Evolutionary conservation across 306 rosid genomes (phyloP), one percentile per base, ranked within the genome.

Genomic region (Purshia tridentata): DNA sequence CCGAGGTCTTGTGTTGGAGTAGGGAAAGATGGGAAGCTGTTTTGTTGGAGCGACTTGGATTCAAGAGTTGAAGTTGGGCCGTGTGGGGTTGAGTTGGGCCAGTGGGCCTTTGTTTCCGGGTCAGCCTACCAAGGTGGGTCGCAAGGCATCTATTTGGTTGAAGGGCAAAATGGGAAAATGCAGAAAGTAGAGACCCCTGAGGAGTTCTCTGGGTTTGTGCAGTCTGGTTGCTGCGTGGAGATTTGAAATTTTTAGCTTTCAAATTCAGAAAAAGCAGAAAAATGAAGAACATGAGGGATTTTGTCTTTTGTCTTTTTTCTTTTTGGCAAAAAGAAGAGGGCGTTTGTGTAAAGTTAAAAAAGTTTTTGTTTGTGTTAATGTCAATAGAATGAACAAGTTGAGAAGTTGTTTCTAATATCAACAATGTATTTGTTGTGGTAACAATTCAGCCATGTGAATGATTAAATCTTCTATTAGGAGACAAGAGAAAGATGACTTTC

Each of bases 181-280:
- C 37, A 3, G 19, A 74, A 44, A 49, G 76, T 81, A 9, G 70
- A 77, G 37, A 69, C 75, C 7, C 79, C 81, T 0, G 70, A 47
- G 0, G 83, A 75, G 57, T 86, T 81, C 13, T 11, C 13, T 4
- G 88, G 88, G 41, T 70, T 79, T 6, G 90, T 81, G 29, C 90
- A 86, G 57, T 84, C 90, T 4, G 85, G 84, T 6, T 86, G 88
- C 68, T 74, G 67, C 41, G 81, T 84, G 0, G 84, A 81, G 76
- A 72, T 86, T 67, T 86, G 59, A 62, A 8, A 3, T 6, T 23
- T 56, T 16, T 11, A 6, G 5, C 44, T 57, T 47, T 55, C 58
- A 44, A 37, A 22, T 23, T 1, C 20, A 9, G 50, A 0, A 22
- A 1, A 29, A 66, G n/a, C n/a, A 8, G 45, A 47, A 29, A 13